Evolutionary conservation across 2,329 filamentous ascomycete genomes (phyloP).

Genomic region (Penicillium sp.): DNA sequence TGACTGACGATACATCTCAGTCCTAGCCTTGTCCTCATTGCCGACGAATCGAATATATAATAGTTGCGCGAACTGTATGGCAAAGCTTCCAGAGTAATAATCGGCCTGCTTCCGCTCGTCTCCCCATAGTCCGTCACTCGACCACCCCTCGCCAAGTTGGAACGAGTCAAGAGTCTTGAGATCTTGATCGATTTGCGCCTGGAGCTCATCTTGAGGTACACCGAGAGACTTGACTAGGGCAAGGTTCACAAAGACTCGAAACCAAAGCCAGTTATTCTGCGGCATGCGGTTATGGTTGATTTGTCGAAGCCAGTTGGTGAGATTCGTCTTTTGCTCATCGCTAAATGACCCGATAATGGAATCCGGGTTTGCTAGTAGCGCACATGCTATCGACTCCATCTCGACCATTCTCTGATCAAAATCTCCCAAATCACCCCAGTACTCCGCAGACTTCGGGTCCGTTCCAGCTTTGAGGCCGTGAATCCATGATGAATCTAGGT

Average conservation of each 20-base stretch:
- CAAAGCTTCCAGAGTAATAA: conserved; percentile 61
- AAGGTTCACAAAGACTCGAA: conserved; percentile 57
- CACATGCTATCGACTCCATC: conserved; percentile 57
- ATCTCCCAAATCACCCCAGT: conserved; percentile 55
- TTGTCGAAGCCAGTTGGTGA: conserved; percentile 48
- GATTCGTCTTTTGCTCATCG: conserved; percentile 28
- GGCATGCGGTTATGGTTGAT: conserved; percentile 55
- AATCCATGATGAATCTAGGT: conserved; percentile 12
- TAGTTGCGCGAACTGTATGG: conserved; percentile 58
- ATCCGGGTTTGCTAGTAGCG: conserved; percentile 51
- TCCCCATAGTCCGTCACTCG: conserved; percentile 52
- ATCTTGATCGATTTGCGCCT: conserved; percentile 48
- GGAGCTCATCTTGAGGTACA: conserved; percentile 39
- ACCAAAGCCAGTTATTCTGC: conserved; percentile 59
- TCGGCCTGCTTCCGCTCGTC: conserved; percentile 48
- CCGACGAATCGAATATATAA: conserved; percentile 52
- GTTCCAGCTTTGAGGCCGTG: conserved; percentile 5
- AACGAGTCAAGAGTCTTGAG: conserved; percentile 53
- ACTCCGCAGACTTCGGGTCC: conserved; percentile 42
- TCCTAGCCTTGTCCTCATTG: conserved; percentile 48
- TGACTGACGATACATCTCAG: conserved; percentile 42
- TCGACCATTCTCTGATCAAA: conserved; percentile 62
- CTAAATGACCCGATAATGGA: conserved; percentile 33
- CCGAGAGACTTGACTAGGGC: conserved; percentile 51
- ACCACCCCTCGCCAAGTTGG: conserved; percentile 54